These are phyloP conservation scores for Chaetomidium leptoderma DNA, from an alignment of 495 filamentous ascomycete genomes.

Conservation along the genomic window DNA sequence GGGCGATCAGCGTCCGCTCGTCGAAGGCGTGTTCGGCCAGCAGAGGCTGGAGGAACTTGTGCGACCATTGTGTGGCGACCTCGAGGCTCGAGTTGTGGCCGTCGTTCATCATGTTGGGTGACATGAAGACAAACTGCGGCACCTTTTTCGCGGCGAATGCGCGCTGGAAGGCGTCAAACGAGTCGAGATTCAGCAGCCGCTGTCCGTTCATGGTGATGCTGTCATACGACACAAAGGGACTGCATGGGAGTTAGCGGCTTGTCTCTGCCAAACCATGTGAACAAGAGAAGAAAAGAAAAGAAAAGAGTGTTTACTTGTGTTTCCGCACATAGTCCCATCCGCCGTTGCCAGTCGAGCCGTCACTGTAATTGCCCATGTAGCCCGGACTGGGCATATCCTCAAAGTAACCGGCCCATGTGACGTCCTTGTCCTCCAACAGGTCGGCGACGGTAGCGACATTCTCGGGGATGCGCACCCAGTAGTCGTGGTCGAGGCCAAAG, in stretches of 20 bases:
- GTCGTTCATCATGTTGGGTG: conserved; percentile 69
- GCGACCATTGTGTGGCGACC: conserved; percentile 56
- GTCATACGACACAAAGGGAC: conserved; percentile 49
- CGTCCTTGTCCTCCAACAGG: conserved; percentile 57
- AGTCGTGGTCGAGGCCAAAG: conserved; percentile 65
- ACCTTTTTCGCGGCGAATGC: conserved; percentile 53
- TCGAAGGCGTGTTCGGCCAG: conserved; percentile 56
- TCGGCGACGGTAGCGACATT: conserved; percentile 68
- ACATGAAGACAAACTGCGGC: conserved; percentile 65
- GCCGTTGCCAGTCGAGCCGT: conserved; percentile 42
- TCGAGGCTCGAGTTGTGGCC: conserved; percentile 63
- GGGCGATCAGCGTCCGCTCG: conserved; percentile 56
- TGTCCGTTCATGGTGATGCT: conserved; percentile 49
- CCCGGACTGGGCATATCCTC: conserved; percentile 63
- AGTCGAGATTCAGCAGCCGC: conserved; percentile 55
- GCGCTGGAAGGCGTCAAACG: conserved; percentile 54
- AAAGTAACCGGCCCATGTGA: conserved; percentile 65
- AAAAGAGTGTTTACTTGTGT: conserved; percentile 49
- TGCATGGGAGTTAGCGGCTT: conserved; percentile 23
- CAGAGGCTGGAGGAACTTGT: conserved; percentile 54
- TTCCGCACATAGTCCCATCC: conserved; percentile 65
- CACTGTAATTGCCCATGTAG: conserved; percentile 56
- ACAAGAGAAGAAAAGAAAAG: no score
- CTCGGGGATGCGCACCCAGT: conserved; percentile 52
- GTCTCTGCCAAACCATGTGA: no score